These are phyloP conservation scores for Pseudogymnoascus sp. DNA, from an alignment of 2,329 filamentous ascomycete genomes.

Conservation along the genomic window DNA sequence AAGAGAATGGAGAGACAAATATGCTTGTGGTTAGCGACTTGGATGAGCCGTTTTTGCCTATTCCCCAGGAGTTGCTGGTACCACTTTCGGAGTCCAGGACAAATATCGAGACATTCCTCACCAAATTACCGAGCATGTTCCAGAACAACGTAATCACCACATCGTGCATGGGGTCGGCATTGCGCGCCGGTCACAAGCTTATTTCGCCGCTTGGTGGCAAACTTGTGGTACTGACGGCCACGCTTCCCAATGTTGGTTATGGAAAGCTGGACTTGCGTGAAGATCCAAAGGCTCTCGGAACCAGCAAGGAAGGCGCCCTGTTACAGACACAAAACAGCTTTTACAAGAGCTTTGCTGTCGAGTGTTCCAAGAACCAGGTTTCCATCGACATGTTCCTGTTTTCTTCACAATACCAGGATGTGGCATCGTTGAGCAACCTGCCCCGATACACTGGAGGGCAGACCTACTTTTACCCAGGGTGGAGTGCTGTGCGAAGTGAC, in stretches of 20 bases:
- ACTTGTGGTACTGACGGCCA: slow-evolving; percentile 84
- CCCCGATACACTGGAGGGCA: slow-evolving; percentile 95
- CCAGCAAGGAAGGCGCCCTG: slow-evolving; percentile 79
- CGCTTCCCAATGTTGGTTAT: slow-evolving; percentile 80
- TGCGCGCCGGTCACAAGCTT: slow-evolving; percentile 89
- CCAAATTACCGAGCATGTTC: slow-evolving; percentile 93
- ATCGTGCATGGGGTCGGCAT: slow-evolving; percentile 91
- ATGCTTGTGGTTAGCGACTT: slow-evolving; percentile 95
- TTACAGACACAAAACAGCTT: slow-evolving; percentile 92
- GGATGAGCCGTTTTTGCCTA: slow-evolving; percentile 92
- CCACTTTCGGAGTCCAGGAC: slow-evolving; percentile 81
- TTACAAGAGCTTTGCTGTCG: slow-evolving; percentile 98
- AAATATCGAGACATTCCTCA: slow-evolving; percentile 86
- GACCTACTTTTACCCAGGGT: slow-evolving; percentile 97
- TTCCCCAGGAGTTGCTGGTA: slow-evolving; percentile 84
- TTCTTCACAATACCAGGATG: slow-evolving; percentile 93
- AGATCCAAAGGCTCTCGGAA: slow-evolving; percentile 92
- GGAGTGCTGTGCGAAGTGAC: slow-evolving; percentile 88
- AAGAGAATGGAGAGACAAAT: slow-evolving; percentile 74
- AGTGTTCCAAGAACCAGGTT: slow-evolving; percentile 98
- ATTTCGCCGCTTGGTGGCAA: slow-evolving; percentile 93
- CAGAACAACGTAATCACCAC: slow-evolving; percentile 82
- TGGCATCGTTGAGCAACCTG: slow-evolving; percentile 90
- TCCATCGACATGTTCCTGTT: slow-evolving; percentile 98
- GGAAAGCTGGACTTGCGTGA: slow-evolving; percentile 90